phyloP scores from a whole-genome alignment of 176 grass and related monocot genomes.

The Aegilops speltoides region DNA sequence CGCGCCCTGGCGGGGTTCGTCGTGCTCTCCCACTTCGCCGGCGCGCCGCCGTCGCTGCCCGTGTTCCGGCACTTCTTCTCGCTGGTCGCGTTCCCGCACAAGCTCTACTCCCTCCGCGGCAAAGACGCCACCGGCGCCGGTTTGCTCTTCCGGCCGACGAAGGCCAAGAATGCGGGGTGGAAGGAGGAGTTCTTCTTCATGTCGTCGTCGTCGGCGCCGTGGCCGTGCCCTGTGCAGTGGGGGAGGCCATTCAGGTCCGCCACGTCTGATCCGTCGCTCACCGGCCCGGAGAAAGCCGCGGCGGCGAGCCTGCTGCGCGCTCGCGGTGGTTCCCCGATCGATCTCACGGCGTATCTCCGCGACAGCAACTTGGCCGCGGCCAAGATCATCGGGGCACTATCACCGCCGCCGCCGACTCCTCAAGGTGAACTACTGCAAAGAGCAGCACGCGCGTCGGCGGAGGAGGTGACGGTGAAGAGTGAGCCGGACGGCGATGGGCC shows the following conservation, averaged over 20 bases:
- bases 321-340: neutral
- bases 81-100: neutral
- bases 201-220: neutral
- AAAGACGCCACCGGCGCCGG: neutral
- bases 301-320: neutral
- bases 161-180: neutral
- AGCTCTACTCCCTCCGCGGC: neutral
- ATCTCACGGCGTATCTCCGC: neutral
- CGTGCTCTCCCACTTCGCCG: constrained; percentile 1
- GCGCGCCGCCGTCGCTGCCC: neutral
- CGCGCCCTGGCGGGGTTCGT: constrained; percentile 2
- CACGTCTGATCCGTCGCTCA: neutral
- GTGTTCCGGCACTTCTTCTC: constrained; percentile 3
- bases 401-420: neutral
- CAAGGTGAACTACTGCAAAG: neutral
- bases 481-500: neutral
- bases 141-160: neutral
- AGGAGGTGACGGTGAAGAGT: neutral
- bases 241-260: neutral
- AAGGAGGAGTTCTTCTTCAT: neutral
- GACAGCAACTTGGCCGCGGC: neutral
- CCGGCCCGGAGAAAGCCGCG: neutral
- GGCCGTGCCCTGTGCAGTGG: neutral
- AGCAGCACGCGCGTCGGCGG: neutral
- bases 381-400: neutral